A percentile compares a stretch with the other conserved stretches of the same genome.
These are phyloP conservation scores for Mycena vulgaris DNA, from an alignment of 768 basidiomycete genomes.

Conservation along the genomic window DNA sequence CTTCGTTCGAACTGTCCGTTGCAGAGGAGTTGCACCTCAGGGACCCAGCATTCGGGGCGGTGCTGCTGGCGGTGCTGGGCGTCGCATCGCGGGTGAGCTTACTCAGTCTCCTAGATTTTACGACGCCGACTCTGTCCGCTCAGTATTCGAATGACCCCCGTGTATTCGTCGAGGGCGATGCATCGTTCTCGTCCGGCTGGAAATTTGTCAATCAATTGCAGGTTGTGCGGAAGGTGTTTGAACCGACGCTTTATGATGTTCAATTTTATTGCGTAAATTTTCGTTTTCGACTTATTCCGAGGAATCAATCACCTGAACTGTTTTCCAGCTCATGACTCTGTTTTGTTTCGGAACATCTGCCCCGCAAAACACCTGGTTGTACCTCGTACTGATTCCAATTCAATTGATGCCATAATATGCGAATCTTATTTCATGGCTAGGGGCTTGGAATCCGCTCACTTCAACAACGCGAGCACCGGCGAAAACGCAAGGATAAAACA, in stretches of 20 bases:
- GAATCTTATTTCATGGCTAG: neutral
- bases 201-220: slow-evolving; percentile 65
- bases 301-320: too few relatives aligned
- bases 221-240: slow-evolving; percentile 60
- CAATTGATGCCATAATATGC: too few relatives aligned
- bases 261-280: slow-evolving; percentile 61
- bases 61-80: slow-evolving; percentile 67
- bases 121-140: neutral
- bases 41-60: slow-evolving; percentile 58
- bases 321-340: slow-evolving; percentile 49
- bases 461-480: slow-evolving; percentile 68
- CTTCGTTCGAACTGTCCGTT: slow-evolving; percentile 34
- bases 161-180: slow-evolving; percentile 50
- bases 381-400: slow-evolving; percentile 17
- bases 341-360: slow-evolving; percentile 57
- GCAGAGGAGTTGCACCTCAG: slow-evolving; percentile 50
- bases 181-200: slow-evolving; percentile 60
- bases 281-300: neutral
- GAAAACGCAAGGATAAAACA: slow-evolving; percentile 45
- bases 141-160: slow-evolving; percentile 65
- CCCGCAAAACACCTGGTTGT: slow-evolving; percentile 60
- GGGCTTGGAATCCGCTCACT: slow-evolving; percentile 65
- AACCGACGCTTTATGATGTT: slow-evolving; percentile 52
- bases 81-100: slow-evolving; percentile 61
- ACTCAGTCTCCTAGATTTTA: slow-evolving; percentile 43